Conservation (phyloP, 352 stramenopile species). For the Globisporangium irregulare region DNA sequence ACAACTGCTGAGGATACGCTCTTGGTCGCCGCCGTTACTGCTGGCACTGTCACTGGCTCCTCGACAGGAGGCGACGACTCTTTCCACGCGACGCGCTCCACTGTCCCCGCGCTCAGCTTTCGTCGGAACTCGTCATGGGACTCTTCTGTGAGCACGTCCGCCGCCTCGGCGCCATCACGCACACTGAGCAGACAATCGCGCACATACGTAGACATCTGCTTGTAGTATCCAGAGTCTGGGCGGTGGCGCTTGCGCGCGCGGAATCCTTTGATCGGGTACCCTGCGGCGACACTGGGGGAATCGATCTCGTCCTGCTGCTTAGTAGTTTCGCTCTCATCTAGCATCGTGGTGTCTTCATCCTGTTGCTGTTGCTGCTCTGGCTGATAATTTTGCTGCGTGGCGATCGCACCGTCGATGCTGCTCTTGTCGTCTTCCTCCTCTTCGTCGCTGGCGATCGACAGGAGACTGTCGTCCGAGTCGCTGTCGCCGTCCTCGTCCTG, state of each 20-base stretch:
- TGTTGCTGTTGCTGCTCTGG: background rate
- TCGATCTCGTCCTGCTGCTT: conserved; percentile 5
- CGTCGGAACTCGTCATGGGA: conserved; percentile 69
- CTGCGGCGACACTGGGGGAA: conserved; percentile 1
- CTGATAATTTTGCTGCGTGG: background rate
- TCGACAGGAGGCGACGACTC: conserved; percentile 31
- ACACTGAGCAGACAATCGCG: conserved; percentile 79
- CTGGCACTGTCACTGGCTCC: conserved; percentile 12
- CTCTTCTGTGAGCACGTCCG: conserved; percentile 53
- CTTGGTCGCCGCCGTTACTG: conserved; percentile 17
- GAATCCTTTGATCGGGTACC: conserved; percentile 70
- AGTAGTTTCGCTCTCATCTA: conserved; percentile 18
- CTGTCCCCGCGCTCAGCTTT: conserved; percentile 52
- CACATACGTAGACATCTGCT: conserved; percentile 84
- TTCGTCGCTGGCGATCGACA: conserved; percentile 68
- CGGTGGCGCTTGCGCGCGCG: conserved; percentile 80
- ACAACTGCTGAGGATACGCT: background rate
- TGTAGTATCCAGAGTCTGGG: conserved; percentile 78
- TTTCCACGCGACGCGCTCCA: conserved; percentile 81
- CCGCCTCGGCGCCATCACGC: conserved; percentile 41
- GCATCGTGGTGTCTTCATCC: conserved; percentile 4
- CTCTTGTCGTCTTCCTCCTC: conserved; percentile 49
- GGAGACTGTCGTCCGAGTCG: conserved; percentile 71
- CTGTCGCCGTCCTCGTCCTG: conserved; percentile 30
- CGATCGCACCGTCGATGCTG: conserved; percentile 3